Evolutionary conservation across 176 grass and related monocot genomes (phyloP).

Genomic region (Musa itinerans): DNA sequence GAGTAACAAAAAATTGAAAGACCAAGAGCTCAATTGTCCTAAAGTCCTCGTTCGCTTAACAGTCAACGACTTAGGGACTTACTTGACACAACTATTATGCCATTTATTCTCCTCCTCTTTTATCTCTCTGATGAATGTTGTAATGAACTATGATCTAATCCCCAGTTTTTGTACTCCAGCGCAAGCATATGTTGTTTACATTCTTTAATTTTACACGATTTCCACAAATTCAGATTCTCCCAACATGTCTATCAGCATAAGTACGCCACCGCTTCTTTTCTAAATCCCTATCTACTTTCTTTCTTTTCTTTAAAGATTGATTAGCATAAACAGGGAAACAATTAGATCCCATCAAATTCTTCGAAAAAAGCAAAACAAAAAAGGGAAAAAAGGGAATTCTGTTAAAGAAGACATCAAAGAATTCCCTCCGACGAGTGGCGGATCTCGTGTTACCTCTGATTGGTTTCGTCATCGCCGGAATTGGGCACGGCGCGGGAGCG

Average conservation of each 20-base stretch:
- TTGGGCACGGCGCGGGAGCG: slow-evolving; percentile 72
- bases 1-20: too few relatives aligned
- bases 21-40: background rate
- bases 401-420: background rate
- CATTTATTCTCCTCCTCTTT: too few relatives aligned
- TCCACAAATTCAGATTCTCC: too few relatives aligned
- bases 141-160: too few relatives aligned
- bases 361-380: background rate
- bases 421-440: background rate
- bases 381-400: background rate
- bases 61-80: too few relatives aligned
- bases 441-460: slow-evolving; percentile 44
- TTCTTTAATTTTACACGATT: too few relatives aligned
- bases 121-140: too few relatives aligned
- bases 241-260: too few relatives aligned
- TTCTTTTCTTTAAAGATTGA: background rate
- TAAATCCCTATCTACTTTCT: background rate
- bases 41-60: background rate
- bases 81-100: too few relatives aligned
- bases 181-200: too few relatives aligned
- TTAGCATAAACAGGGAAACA: background rate
- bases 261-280: background rate
- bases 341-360: background rate
- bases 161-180: too few relatives aligned
- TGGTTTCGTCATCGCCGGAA: slow-evolving; percentile 76